Percentiles rank a stretch among this genome's conserved stretches.
Conservation (phyloP, 805 yeast species). For the Metschnikowia cerradonensis region DNA sequence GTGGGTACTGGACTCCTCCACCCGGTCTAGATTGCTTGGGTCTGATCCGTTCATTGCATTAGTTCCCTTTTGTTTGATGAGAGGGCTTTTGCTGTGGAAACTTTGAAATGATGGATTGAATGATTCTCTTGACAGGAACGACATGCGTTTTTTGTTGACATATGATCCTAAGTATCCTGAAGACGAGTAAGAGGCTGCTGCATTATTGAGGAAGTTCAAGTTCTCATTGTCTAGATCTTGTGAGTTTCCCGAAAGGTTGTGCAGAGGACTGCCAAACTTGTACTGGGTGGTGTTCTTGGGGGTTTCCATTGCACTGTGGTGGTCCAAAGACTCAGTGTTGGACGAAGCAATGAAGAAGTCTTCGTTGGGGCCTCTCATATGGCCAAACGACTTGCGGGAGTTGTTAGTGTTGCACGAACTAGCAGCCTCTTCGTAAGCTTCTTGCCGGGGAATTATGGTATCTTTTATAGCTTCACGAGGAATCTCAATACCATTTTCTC, state of each 20-base stretch:
- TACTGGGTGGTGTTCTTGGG: not conserved
- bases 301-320: not conserved
- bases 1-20: slow-evolving; percentile 16
- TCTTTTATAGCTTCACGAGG: not conserved
- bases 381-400: not conserved
- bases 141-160: not conserved
- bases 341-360: not conserved
- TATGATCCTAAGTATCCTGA: slow-evolving; percentile 7
- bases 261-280: not conserved
- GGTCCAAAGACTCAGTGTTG: not conserved
- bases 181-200: slow-evolving; percentile 14
- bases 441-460: not conserved
- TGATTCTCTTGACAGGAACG: slow-evolving; percentile 11
- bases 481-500: not conserved
- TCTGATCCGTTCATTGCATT: not conserved
- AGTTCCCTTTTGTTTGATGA: not conserved
- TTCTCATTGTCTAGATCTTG: slow-evolving; percentile 37
- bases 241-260: not conserved
- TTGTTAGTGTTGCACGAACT: slow-evolving; percentile 1
- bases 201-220: slow-evolving; percentile 19
- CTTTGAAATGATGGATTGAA: slow-evolving; percentile 7
- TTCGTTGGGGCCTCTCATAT: slow-evolving; percentile 5
- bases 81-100: slow-evolving; percentile 3
- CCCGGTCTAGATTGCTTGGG: slow-evolving; percentile 11
- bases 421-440: not conserved